Conservation (phyloP, 176 grass and related monocot species). For the Panicum miliaceum region DNA sequence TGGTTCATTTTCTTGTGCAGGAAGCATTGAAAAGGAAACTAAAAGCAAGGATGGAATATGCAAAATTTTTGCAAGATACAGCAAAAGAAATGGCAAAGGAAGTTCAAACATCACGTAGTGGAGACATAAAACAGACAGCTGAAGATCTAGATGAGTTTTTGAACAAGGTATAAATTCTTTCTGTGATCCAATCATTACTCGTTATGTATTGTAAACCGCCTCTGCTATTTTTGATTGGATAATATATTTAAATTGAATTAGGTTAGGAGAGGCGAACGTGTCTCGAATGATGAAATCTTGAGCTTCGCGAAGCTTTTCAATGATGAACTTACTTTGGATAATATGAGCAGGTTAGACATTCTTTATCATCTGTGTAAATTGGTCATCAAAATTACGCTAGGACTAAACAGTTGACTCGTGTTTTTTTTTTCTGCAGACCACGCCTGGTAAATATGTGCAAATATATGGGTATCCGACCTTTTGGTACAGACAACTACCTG, state of each 20-base stretch:
- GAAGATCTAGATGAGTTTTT: slow-evolving; percentile 96
- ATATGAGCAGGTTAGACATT: slow-evolving; percentile 85
- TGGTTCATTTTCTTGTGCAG: slow-evolving; percentile 48
- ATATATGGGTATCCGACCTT: slow-evolving; percentile 97
- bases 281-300: slow-evolving; percentile 96
- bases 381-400: slow-evolving; percentile 27
- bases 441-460: slow-evolving; percentile 99
- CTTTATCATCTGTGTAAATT: slow-evolving; percentile 37
- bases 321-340: slow-evolving; percentile 99
- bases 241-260: slow-evolving; percentile 57
- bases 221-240: slow-evolving; percentile 39
- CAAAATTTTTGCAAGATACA: slow-evolving; percentile 98
- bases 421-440: slow-evolving; percentile 58
- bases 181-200: slow-evolving; percentile 17
- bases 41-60: slow-evolving; percentile 94
- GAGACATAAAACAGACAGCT: slow-evolving; percentile 91
- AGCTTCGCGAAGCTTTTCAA: slow-evolving; percentile 96
- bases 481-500: slow-evolving; percentile 96
- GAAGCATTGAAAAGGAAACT: slow-evolving; percentile 93
- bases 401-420: not conserved
- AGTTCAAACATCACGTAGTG: slow-evolving; percentile 80
- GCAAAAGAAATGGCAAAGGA: slow-evolving; percentile 98
- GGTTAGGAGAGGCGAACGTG: slow-evolving; percentile 86
- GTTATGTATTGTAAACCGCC: slow-evolving; percentile 8
- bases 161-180: slow-evolving; percentile 70